phyloP scores from a whole-genome alignment of 2,329 filamentous ascomycete species.

The Colletotrichum scovillei region DNA sequence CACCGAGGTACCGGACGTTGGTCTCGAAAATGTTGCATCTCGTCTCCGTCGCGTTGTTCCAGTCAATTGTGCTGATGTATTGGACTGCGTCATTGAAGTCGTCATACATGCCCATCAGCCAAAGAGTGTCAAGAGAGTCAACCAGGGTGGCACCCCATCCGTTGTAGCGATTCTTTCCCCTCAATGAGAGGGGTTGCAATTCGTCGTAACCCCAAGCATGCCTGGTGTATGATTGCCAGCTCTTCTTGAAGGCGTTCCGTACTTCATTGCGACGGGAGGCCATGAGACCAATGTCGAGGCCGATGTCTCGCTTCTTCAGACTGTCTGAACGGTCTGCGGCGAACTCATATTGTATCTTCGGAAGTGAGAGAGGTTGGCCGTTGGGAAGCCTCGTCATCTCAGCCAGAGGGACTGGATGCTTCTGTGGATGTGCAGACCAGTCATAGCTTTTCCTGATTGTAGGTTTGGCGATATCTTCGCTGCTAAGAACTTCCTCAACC shows the following conservation, averaged over 20 bases:
- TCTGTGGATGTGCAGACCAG: constrained; percentile 37
- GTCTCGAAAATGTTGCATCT: constrained; percentile 76
- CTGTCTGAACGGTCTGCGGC: constrained; percentile 19
- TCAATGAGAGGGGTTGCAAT: constrained; percentile 53
- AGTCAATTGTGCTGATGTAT: constrained; percentile 60
- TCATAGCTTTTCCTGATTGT: constrained; percentile 36
- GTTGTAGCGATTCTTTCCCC: constrained; percentile 53
- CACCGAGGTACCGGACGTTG: constrained; percentile 77
- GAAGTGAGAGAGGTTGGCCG: constrained; percentile 18
- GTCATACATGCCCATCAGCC: constrained; percentile 63
- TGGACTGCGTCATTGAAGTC: constrained; percentile 62
- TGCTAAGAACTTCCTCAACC: not conserved
- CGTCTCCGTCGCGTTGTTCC: constrained; percentile 55
- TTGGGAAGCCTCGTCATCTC: constrained; percentile 36
- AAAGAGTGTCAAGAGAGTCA: constrained; percentile 61
- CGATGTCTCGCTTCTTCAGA: constrained; percentile 44
- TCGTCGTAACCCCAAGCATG: constrained; percentile 61
- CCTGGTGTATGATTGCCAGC: constrained; percentile 56
- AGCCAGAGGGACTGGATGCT: constrained; percentile 32
- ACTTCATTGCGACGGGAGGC: constrained; percentile 53
- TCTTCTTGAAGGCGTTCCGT: constrained; percentile 47
- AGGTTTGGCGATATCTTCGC: not conserved
- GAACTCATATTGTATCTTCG: constrained; percentile 33
- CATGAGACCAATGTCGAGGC: constrained; percentile 39
- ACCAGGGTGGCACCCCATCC: constrained; percentile 60